Evolutionary conservation across 139 green algal species (phyloP).

Genomic region (Chlorella sp.): DNA sequence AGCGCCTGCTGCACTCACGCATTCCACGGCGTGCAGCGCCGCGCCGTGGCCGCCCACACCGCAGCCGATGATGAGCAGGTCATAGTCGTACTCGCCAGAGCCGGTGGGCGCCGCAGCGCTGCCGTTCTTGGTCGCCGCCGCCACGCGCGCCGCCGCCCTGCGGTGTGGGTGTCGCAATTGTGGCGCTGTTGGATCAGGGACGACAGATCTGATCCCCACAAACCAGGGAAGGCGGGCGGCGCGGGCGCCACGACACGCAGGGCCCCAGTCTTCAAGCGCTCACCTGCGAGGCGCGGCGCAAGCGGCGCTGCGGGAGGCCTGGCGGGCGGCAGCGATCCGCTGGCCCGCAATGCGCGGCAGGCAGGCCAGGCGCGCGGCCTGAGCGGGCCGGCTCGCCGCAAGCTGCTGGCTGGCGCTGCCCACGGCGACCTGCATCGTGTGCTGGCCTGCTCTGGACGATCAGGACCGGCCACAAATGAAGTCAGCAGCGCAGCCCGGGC

Average conservation of each 20-base stretch:
- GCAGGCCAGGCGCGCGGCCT: constrained; percentile 13
- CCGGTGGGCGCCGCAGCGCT: background rate
- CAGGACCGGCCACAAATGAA: background rate
- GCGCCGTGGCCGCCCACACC: constrained; percentile 98
- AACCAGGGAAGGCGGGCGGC: background rate
- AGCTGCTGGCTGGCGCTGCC: background rate
- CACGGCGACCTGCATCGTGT: background rate
- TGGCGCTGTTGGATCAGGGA: background rate
- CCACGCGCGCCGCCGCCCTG: background rate
- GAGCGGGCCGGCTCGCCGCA: background rate
- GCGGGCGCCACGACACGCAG: background rate
- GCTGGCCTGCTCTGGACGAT: background rate
- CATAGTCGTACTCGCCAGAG: constrained; percentile 92
- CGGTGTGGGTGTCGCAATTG: background rate
- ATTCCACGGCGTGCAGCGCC: constrained; percentile 96
- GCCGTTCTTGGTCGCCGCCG: constrained; percentile 39
- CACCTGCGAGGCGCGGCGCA: background rate
- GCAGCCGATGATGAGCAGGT: constrained; percentile 98
- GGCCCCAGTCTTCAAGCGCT: background rate
- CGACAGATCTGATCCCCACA: background rate
- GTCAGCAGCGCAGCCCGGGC: too few species aligned
- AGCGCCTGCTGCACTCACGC: constrained; percentile 57
- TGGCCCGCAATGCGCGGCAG: constrained; percentile 27
- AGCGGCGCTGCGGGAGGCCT: background rate
- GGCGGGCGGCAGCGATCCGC: background rate